Base-by-base conservation (phyloP, 2,329 filamentous ascomycete genomes). In the Trichoderma gracile region DNA sequence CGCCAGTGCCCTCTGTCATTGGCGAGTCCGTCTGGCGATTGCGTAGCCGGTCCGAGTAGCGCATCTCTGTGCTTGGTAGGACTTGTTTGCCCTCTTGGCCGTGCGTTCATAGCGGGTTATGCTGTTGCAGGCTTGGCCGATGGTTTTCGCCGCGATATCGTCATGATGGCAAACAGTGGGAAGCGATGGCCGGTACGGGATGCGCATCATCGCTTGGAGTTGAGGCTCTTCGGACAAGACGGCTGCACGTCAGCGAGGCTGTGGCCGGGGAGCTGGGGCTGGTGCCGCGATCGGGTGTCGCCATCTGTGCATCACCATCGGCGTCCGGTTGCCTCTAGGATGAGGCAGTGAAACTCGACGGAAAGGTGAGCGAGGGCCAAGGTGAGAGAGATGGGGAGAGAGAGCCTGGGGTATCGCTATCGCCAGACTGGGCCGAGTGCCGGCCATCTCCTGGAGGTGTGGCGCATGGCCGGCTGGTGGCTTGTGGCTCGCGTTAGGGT, bases 161-260 rank as follows among this genome's bases (percentile, higher is more conserved):
- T 52, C 57, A 61, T 62, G 59, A 62, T 46, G 59, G 59, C 59
- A 62, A 62, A 38, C 27, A 15, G 19, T 30, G 3, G 19, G 21
- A 38, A 43, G 43, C 14, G 56, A 38, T 38, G 33, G 33, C 12
- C 33, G 33, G 33, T 10, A 3, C 33, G 2, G 30, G 33, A 38
- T 14, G 33, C 33, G 14, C 33, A 38, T 10, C 12, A 38, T 38
- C 33, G 33, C 33, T 14, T 14, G 5, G 33, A 23, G 47, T 33
- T 52, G 59, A 62, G 59, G 59, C 59, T 62, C 59, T 62, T 45
- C 47, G 47, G 49, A 30, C 49, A 46, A 38, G 14, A 33, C 38
- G 25, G 23, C 58, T 61, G 58, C 58, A 62, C 59, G 59, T 62
- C 59, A 62, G 59, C 42, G 59, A 52, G 57, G 59, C 59, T 45